A percentile compares a stretch with the other conserved stretches of the same genome.
Evolutionary conservation across 2,329 filamentous ascomycete species (phyloP).

Genomic region (Phaeophleospora eucalypticola): DNA sequence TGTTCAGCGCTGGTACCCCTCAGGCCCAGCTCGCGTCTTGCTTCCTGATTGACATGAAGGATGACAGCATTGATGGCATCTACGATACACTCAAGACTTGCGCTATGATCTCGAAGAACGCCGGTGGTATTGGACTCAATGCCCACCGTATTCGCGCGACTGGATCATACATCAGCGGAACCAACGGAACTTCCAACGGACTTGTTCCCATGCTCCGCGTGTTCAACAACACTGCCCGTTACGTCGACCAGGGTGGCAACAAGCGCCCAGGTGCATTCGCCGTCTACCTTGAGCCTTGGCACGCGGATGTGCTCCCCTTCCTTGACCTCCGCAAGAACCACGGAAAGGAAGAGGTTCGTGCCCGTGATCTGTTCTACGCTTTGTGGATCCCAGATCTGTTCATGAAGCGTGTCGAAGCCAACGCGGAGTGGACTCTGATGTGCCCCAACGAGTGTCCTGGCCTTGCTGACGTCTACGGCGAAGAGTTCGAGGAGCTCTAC

Average conservation of each 20-base stretch:
- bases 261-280: constrained; percentile 98
- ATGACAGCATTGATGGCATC: constrained; percentile 98
- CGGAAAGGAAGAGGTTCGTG: constrained; percentile 95
- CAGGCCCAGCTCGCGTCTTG: constrained; percentile 93
- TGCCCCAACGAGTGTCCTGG: constrained; percentile 96
- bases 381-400: constrained; percentile 98
- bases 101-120: constrained; percentile 99
- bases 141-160: constrained; percentile 95
- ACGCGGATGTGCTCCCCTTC: constrained; percentile 95
- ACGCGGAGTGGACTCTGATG: constrained; percentile 95
- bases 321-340: constrained; percentile 98
- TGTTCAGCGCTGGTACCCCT: constrained; percentile 97
- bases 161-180: constrained; percentile 95
- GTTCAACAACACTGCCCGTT: constrained; percentile 98
- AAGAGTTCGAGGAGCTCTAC: constrained; percentile 94
- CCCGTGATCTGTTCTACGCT: constrained; percentile 94
- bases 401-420: constrained; percentile 99
- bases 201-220: constrained; percentile 97
- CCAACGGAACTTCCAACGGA: constrained; percentile 96
- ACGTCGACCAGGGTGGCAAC: constrained; percentile 98
- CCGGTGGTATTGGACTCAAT: constrained; percentile 94
- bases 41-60: constrained; percentile 99
- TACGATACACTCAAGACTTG: constrained; percentile 99
- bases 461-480: constrained; percentile 92
- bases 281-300: constrained; percentile 98